These are phyloP conservation scores for Curvularia hawaiiensis DNA, from an alignment of 2,329 filamentous ascomycete genomes.

Conservation along the genomic window DNA sequence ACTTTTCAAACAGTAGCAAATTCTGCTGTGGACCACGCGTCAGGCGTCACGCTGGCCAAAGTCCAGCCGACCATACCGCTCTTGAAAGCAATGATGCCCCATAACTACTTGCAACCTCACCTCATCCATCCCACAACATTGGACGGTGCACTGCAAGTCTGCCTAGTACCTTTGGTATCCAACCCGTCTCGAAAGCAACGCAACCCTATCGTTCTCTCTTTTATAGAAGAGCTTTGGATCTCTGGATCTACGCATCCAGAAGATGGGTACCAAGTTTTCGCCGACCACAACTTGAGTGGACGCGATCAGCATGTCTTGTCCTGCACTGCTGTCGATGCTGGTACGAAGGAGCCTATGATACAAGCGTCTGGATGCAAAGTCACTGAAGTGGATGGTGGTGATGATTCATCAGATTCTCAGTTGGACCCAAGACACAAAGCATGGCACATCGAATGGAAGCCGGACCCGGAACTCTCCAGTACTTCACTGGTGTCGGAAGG, in stretches of 20 bases:
- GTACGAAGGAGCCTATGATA: neutral
- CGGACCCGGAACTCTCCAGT: neutral
- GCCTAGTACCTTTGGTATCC: neutral
- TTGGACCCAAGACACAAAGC: neutral
- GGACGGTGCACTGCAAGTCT: neutral
- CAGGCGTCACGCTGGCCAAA: neutral
- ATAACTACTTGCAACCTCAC: neutral
- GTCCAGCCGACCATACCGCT: neutral
- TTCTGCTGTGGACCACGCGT: neutral
- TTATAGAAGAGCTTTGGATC: neutral
- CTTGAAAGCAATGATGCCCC: neutral
- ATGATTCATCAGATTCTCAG: neutral
- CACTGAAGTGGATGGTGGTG: neutral
- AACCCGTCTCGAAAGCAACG: neutral
- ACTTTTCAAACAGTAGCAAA: neutral
- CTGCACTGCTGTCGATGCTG: neutral
- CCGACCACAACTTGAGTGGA: neutral
- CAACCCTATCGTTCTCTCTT: neutral
- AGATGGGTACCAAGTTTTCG: neutral
- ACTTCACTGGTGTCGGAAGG: neutral
- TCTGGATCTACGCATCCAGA: neutral
- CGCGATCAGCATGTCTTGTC: neutral
- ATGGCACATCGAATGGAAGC: neutral
- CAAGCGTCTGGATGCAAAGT: neutral
- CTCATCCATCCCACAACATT: constrained; percentile 5